Base-by-base conservation (phyloP, 805 yeast genomes). In the Lachancea thermotolerans region DNA sequence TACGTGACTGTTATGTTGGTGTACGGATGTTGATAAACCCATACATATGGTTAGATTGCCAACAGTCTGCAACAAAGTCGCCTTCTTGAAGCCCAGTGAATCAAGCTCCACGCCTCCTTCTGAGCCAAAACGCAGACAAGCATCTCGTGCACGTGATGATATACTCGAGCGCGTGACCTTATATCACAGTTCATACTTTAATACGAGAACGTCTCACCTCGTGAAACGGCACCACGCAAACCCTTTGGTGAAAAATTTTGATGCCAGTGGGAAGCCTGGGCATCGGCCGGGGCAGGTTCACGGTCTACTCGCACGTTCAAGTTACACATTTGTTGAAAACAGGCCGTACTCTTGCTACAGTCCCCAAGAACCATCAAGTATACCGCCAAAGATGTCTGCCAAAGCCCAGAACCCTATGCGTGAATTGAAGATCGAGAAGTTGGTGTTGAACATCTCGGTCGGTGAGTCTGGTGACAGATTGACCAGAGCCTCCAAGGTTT, bases 391-490 rank as follows among this genome's bases (percentile, higher is more conserved):
- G 58, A 65, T 65, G 77, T 72, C 78, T 65, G 69, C 74, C 60
- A 73, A 75, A 70, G 64, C 86, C 68, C 87, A 82, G 75, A 93
- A 93, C 80, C 81, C 86, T 77, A 91, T 93, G 98, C 93, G 96
- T 79, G 98, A 93, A 68, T 81, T 93, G 77, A 90, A 85, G 81
- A 91, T 93, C 80, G 98, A 93, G 80, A 93, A 93, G 80, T 85
- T 93, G 77, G 97, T 93, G 77, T 86, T 93, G 77, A 93, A 93
- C 93, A 93, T 93, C 79, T 90, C 95, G 77, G 99, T 93, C 75
- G 99, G 99, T 81, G 99, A 93, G 80, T 90, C 97, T 76, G 99
- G 99, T 82, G 99, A 93, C 78, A 86, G 98, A 85, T 88, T 93
- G 75, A 93, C 99, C 81, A 91, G 99, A 86, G 99, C 99, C 67